Conservation (phyloP, 2,329 filamentous ascomycete genomes). For the Monilinia aucupariae region DNA sequence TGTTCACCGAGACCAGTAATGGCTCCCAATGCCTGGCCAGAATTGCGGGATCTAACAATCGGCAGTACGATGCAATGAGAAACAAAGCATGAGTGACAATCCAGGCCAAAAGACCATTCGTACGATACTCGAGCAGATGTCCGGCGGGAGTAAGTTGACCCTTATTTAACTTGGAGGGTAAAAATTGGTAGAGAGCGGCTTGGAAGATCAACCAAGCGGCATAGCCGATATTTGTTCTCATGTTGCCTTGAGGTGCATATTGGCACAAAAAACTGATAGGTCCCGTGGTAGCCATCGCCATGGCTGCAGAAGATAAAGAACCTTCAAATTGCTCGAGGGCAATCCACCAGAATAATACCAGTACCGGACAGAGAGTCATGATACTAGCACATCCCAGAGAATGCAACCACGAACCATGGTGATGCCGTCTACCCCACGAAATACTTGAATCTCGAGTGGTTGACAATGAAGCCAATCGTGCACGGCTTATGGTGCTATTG, state of each 20-base stretch:
- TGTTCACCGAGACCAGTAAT: slow-evolving; percentile 38
- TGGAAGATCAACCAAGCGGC: slow-evolving; percentile 37
- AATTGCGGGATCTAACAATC: slow-evolving; percentile 38
- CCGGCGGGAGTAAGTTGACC: slow-evolving; percentile 43
- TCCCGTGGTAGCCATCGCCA: slow-evolving; percentile 18
- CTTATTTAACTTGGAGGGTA: slow-evolving; percentile 34
- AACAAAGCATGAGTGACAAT: slow-evolving; percentile 37
- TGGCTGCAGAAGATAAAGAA: slow-evolving; percentile 21
- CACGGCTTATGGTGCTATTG: not conserved
- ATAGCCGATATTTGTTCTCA: slow-evolving; percentile 29
- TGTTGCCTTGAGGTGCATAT: slow-evolving; percentile 19
- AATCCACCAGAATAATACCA: slow-evolving; percentile 29
- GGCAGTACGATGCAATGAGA: slow-evolving; percentile 28
- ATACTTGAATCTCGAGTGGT: slow-evolving; percentile 21
- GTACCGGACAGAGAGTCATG: slow-evolving; percentile 24
- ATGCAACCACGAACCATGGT: slow-evolving; percentile 30
- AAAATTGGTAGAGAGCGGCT: slow-evolving; percentile 34
- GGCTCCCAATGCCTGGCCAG: slow-evolving; percentile 41
- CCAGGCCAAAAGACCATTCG: slow-evolving; percentile 42
- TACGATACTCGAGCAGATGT: slow-evolving; percentile 40
- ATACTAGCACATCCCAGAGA: slow-evolving; percentile 26
- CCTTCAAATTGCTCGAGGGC: slow-evolving; percentile 25
- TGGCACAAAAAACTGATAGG: slow-evolving; percentile 20
- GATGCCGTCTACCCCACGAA: slow-evolving; percentile 27
- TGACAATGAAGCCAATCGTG: slow-evolving; percentile 19